Conservation (phyloP, 768 basidiomycete genomes). For the Rhodotorula taiwanensis region DNA sequence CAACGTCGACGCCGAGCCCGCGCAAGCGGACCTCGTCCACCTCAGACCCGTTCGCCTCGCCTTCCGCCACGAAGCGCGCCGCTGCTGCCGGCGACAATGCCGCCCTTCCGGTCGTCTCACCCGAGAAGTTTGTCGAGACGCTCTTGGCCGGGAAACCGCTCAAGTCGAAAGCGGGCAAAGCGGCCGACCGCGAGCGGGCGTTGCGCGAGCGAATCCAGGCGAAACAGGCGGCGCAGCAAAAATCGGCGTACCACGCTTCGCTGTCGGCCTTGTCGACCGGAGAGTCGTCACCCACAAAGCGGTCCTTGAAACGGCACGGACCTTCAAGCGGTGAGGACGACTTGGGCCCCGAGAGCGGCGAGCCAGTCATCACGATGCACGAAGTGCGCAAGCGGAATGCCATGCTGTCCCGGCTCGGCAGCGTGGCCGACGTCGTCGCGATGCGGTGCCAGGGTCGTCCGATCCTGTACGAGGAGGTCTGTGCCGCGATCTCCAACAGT, state of each 20-base stretch:
- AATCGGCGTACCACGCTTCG: constrained; percentile 20
- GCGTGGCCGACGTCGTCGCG: constrained; percentile 34
- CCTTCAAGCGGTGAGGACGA: no score
- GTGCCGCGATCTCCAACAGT: constrained; percentile 29
- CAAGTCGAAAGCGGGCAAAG: constrained; percentile 5
- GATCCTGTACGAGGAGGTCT: constrained; percentile 29
- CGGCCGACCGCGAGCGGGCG: constrained; percentile 12
- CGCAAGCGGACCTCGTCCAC: background rate
- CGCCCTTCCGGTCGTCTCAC: constrained; percentile 11
- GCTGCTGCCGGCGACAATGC: background rate
- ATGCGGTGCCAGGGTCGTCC: constrained; percentile 20
- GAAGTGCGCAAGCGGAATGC: constrained; percentile 27
- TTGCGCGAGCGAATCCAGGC: constrained; percentile 32
- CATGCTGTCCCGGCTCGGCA: constrained; percentile 32
- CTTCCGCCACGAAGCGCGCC: no score
- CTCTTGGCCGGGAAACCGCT: constrained; percentile 17
- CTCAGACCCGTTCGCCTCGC: background rate
- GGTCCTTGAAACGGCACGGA: constrained; percentile 26
- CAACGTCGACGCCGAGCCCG: constrained; percentile 22
- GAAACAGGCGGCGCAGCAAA: constrained; percentile 23
- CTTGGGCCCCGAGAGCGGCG: background rate
- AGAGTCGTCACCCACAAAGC: constrained; percentile 23
- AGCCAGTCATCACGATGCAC: background rate
- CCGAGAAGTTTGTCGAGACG: constrained; percentile 18
- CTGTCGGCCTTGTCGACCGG: constrained; percentile 25